These are phyloP conservation scores for Apiospora aurea DNA, from an alignment of 2,329 filamentous ascomycete species.

Conservation along the genomic window DNA sequence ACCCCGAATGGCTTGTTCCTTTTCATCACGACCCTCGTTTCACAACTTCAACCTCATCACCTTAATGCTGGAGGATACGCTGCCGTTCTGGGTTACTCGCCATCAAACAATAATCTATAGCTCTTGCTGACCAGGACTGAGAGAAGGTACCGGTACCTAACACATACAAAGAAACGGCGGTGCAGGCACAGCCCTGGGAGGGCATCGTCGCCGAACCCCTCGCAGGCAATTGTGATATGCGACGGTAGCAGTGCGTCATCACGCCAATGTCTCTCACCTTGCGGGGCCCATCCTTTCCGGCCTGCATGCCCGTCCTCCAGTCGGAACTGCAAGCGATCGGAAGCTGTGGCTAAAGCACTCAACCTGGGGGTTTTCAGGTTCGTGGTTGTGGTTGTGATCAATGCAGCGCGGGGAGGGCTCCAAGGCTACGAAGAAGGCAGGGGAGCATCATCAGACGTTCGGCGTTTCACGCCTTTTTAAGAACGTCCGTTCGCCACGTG, in stretches of 20 bases:
- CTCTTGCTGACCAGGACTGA: neutral
- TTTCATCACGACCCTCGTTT: neutral
- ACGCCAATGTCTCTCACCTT: neutral
- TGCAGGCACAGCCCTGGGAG: neutral
- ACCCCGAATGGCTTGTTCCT: neutral
- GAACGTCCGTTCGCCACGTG: constrained; percentile 9
- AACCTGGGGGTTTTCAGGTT: neutral
- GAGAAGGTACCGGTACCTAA: neutral
- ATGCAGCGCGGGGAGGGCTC: neutral
- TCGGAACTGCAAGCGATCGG: neutral
- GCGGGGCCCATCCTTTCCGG: neutral
- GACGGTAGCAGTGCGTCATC: constrained; percentile 3
- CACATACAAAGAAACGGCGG: neutral
- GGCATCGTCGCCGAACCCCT: neutral
- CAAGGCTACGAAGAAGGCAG: neutral
- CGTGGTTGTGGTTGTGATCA: neutral
- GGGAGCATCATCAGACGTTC: neutral
- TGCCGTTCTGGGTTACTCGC: neutral
- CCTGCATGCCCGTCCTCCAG: neutral
- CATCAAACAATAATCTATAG: neutral
- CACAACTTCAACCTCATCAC: neutral
- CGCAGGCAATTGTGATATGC: neutral
- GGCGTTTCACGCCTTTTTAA: constrained; percentile 11
- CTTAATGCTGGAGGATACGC: neutral
- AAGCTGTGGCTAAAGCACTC: neutral